Evolutionary conservation across 169 alveolate species (phyloP).

Genomic region (Plasmodium ovale): DNA sequence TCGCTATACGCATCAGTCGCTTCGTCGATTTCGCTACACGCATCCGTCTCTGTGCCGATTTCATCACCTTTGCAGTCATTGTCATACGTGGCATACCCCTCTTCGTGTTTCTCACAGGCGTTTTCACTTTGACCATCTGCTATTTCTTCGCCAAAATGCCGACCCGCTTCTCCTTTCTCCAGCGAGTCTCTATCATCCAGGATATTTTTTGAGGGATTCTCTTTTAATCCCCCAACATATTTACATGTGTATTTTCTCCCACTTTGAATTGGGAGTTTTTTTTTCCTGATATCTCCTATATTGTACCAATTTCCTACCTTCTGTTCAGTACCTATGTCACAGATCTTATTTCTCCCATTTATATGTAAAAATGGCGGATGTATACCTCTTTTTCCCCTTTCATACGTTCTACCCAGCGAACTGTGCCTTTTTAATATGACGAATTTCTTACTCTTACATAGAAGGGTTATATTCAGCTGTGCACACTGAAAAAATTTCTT

Average conservation of each 20-base stretch:
- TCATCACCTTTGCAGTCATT: neutral
- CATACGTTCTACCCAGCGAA: slow-evolving; percentile 13
- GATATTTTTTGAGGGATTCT: neutral
- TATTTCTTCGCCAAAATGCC: no score
- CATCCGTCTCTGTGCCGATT: slow-evolving; percentile 54
- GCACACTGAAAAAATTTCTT: slow-evolving; percentile 37
- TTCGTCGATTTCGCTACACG: no score
- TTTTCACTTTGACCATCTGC: no score
- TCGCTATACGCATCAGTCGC: neutral
- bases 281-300: slow-evolving; percentile 4
- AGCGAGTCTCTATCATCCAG: no score
- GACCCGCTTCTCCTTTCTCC: no score
- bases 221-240: neutral
- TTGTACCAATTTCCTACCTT: neutral
- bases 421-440: slow-evolving; percentile 9
- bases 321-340: neutral
- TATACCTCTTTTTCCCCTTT: slow-evolving; percentile 1
- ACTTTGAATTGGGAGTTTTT: neutral
- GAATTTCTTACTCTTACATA: slow-evolving; percentile 7
- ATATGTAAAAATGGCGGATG: slow-evolving; percentile 1
- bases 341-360: neutral
- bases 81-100: neutral
- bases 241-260: neutral
- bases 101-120: neutral
- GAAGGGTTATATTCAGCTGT: slow-evolving; percentile 39